Percentiles rank a stretch among this genome's conserved stretches.
Evolutionary conservation across 768 basidiomycete species (phyloP).

Genomic region (Lactarius trivialis): DNA sequence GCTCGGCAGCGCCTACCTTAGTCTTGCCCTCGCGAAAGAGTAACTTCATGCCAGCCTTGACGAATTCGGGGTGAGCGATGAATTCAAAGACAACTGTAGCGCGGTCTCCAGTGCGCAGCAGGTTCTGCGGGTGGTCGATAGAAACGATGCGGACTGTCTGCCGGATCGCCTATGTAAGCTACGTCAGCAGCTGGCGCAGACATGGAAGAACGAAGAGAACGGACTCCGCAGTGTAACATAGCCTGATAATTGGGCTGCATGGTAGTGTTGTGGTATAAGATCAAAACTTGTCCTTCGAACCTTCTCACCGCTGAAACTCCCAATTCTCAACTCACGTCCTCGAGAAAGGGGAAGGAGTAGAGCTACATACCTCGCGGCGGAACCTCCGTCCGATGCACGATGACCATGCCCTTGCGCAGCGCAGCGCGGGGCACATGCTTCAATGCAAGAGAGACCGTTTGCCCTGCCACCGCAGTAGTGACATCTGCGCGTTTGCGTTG

Average conservation of each 20-base stretch:
- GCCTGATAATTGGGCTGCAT: constrained; percentile 92
- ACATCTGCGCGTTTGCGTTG: constrained; percentile 89
- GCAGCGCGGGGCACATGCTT: constrained; percentile 79
- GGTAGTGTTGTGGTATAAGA: constrained; percentile 92
- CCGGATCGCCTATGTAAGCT: constrained; percentile 61
- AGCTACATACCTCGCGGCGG: constrained; percentile 62
- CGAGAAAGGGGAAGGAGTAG: background rate
- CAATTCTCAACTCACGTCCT: background rate
- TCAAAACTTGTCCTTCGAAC: constrained; percentile 92
- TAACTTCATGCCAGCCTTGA: constrained; percentile 90
- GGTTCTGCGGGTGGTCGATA: constrained; percentile 84
- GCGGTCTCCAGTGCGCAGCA: constrained; percentile 90
- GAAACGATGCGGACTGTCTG: constrained; percentile 89
- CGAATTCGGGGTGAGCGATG: constrained; percentile 83
- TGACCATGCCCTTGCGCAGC: constrained; percentile 92
- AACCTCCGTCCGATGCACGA: constrained; percentile 72
- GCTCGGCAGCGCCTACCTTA: constrained; percentile 49
- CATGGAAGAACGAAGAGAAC: constrained; percentile 23
- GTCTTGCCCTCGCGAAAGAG: constrained; percentile 95
- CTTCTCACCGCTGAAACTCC: constrained; percentile 55
- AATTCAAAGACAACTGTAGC: constrained; percentile 95
- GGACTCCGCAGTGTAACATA: constrained; percentile 88
- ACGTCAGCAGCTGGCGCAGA: constrained; percentile 11
- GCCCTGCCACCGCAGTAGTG: constrained; percentile 83
- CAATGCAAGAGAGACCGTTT: constrained; percentile 88